Conservation (phyloP, 2,329 filamentous ascomycete species). For the Epichloe gansuensis region DNA sequence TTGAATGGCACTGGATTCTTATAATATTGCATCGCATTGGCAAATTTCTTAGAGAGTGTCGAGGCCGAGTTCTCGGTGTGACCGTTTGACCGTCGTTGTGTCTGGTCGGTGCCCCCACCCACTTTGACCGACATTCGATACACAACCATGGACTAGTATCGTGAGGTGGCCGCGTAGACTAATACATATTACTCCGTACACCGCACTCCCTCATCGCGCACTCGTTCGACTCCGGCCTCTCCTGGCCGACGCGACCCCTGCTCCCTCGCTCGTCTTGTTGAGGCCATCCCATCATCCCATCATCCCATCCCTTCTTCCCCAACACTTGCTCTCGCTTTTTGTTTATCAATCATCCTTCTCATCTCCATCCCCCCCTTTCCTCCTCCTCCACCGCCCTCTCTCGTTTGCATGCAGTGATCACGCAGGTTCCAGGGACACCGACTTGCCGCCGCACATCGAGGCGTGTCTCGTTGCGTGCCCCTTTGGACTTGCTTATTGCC, state of each 20-base stretch:
- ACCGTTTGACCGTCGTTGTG: too few species aligned
- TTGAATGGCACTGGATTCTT: too few species aligned
- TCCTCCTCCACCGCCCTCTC: neutral
- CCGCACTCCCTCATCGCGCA: neutral
- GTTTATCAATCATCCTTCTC: neutral
- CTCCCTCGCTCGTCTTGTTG: neutral
- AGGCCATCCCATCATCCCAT: neutral
- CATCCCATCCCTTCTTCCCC: neutral
- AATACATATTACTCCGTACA: neutral
- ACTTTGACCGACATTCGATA: too few species aligned
- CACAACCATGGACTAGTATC: neutral
- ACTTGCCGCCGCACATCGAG: neutral
- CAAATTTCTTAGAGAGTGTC: too few species aligned
- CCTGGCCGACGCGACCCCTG: slow-evolving; percentile 1
- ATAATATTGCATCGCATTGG: too few species aligned
- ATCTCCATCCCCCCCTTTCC: neutral
- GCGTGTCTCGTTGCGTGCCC: slow-evolving; percentile 1
- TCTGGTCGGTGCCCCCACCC: too few species aligned
- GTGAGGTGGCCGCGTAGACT: slow-evolving; percentile 1
- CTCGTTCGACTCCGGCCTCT: neutral
- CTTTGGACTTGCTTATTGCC: neutral
- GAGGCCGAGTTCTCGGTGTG: too few species aligned
- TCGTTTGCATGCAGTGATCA: neutral
- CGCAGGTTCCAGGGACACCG: neutral
- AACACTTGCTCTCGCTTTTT: neutral